Evolutionary conservation across 2,329 filamentous ascomycete genomes (phyloP), one percentile per base, ranked within the genome.

Genomic region (Dactylellina cionopaga): DNA sequence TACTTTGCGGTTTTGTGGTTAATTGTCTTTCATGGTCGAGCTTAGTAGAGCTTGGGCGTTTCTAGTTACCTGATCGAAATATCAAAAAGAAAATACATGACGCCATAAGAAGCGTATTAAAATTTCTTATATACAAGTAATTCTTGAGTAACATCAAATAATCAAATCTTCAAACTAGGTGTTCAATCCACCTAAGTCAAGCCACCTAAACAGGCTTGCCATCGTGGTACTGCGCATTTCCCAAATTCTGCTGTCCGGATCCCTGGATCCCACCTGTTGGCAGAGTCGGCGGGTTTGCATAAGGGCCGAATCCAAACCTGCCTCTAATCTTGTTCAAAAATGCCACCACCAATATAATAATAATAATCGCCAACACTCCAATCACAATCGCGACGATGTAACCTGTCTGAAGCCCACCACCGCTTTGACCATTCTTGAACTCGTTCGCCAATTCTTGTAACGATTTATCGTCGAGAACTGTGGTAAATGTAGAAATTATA

Each of bases 281-380:
- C 15, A 35, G 55, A n/a, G 44, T 25, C 1, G 52, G 52, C 31
- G 22, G 11, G 6, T 44, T 19, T 1, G 22, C 17, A 11, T 46
- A 39, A 5, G 54, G 64, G 11, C 64, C 64, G 27, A 60, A 69
- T n/a, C 64, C 64, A 37, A 69, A 69, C 43, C 19, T 46, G 19
- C 64, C 44, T 15, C 64, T 33, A 25, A 69, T 69, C 35, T 59
- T 59, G 17, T 69, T 69, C 64, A 60, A 52, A 15, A 69, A 69
- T 10, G 47, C 7, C 15, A 64, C 27, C 6, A 60, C 35, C 2
- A 54, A 7, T 11, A 59, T 55, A 22, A 69, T 69, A 29, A 69
- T 69, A 6, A 69, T 37, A 10, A 41, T 3, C 9, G 64, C 64
- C 5, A 69, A 37, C 3, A 69, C 64, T 7, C 64, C 64, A 17